Percentiles rank a stretch among this genome's conserved stretches.
phyloP scores from a whole-genome alignment of 352 stramenopile genomes.

The Globisporangium solare region DNA sequence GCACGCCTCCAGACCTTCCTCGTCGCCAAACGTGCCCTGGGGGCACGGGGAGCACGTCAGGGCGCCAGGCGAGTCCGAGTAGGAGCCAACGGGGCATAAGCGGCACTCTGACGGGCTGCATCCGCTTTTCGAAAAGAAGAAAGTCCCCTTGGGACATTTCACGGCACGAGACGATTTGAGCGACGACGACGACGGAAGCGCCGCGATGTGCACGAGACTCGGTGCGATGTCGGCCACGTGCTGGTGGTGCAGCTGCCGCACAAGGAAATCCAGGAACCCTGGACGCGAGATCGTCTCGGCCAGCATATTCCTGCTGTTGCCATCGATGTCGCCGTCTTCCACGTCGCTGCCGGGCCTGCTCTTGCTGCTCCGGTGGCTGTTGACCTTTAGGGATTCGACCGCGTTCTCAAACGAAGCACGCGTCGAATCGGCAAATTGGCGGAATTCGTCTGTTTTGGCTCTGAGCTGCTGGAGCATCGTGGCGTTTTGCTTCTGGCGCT shows the following conservation, averaged over 20 bases:
- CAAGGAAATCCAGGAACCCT: slow-evolving; percentile 11
- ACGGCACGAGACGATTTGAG: slow-evolving; percentile 23
- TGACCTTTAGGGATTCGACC: neutral
- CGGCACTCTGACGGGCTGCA: slow-evolving; percentile 15
- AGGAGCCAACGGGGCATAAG: slow-evolving; percentile 33
- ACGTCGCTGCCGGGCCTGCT: neutral
- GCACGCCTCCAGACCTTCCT: slow-evolving; percentile 35
- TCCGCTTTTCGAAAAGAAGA: slow-evolving; percentile 13
- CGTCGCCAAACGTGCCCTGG: slow-evolving; percentile 27
- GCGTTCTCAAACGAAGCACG: slow-evolving; percentile 8
- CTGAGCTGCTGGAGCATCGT: slow-evolving; percentile 4
- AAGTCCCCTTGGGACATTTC: slow-evolving; percentile 26
- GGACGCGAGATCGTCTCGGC: neutral
- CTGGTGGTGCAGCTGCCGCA: slow-evolving; percentile 12
- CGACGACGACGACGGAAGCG: neutral
- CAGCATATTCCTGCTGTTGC: neutral
- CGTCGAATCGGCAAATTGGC: slow-evolving; percentile 1
- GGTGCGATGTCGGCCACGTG: slow-evolving; percentile 11
- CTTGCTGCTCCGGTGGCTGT: neutral
- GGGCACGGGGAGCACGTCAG: slow-evolving; percentile 36
- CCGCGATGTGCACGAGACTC: slow-evolving; percentile 4
- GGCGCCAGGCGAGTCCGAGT: slow-evolving; percentile 21
- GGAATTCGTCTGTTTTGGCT: slow-evolving; percentile 4
- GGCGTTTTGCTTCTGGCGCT: slow-evolving; percentile 7
- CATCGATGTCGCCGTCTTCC: neutral